A percentile compares a stretch with the other conserved stretches of the same genome.
These are phyloP conservation scores for Sporothrix sp. DNA, from an alignment of 2,329 filamentous ascomycete species.

Conservation along the genomic window DNA sequence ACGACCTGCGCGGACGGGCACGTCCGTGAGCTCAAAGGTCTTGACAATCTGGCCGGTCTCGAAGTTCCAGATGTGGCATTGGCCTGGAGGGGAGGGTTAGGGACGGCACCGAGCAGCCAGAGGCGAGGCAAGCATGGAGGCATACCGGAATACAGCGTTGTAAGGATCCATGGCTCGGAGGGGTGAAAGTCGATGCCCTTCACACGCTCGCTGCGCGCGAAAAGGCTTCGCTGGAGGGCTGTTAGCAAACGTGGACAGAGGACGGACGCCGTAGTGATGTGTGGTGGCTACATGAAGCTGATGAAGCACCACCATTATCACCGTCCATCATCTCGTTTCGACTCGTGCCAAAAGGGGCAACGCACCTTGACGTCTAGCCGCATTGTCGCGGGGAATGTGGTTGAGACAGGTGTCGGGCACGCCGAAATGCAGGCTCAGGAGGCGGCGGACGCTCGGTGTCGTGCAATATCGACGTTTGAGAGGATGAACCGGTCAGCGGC, in stretches of 20 bases:
- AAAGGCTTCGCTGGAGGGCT: slow-evolving; percentile 17
- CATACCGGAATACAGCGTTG: slow-evolving; percentile 89
- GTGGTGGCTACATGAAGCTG: neutral
- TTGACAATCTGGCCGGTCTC: slow-evolving; percentile 96
- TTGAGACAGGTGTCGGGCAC: neutral
- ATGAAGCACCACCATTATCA: too few relatives aligned
- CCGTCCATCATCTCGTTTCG: neutral
- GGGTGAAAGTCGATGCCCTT: slow-evolving; percentile 21
- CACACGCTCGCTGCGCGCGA: slow-evolving; percentile 19
- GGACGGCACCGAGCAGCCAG: too few relatives aligned
- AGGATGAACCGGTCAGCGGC: too few relatives aligned
- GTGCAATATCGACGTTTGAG: too few relatives aligned
- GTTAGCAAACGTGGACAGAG: neutral
- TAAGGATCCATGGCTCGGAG: slow-evolving; percentile 39
- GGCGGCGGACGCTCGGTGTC: too few relatives aligned
- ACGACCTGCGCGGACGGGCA: slow-evolving; percentile 89
- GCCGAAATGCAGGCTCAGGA: neutral
- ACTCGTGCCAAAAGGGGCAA: neutral
- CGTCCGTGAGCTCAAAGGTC: slow-evolving; percentile 97
- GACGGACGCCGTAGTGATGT: neutral
- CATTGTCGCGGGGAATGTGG: slow-evolving; percentile 15
- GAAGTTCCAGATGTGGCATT: slow-evolving; percentile 99
- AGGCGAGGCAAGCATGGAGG: neutral
- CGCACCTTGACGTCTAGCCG: slow-evolving; percentile 19
- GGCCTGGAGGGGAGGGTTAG: slow-evolving; percentile 46